Base-by-base conservation (phyloP, 1,284 basidiomycete genomes). In the Rhodotorula sp. region DNA sequence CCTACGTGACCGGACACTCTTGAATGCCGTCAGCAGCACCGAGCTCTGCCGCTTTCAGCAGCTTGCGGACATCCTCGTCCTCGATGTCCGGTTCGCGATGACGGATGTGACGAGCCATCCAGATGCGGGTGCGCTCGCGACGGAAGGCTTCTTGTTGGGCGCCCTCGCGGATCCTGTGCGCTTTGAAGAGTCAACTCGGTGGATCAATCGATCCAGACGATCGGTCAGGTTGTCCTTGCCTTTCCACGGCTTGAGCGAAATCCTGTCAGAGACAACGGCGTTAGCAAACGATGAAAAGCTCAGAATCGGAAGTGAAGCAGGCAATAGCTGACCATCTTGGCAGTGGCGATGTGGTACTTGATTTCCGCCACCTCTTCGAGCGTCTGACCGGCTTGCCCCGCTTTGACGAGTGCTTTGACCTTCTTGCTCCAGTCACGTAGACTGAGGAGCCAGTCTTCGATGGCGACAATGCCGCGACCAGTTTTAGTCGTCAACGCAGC, bases 31-130 rank as follows among this genome's bases (percentile, higher is more conserved):
- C 68, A 3, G 73, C 70, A 0, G 70, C 62, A 4, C 68, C 70
- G 10, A 74, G 57, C 61, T 74, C 73, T 0, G 70, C 63, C 0
- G 73, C 73, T 47, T 72, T 70, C 31, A 74, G 60, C 31, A 72
- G 21, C 2, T 58, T 55, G 10, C 55, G 48, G 28, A 74, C 60
- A 19, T 74, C 69, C 1, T 47, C 18, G 43, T 74, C 73, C 19
- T 69, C 60, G 47, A 71, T 66, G 5, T 57, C 68, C 10, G 70
- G 68, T n/a, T 74, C 70, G 4, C 70, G 56, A 1, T 55, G 3
- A 6, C 73, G 65, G n/a, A 74, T 72, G 47, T 72, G 72, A 1
- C 58, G 56, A 0, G 66, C 68, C 73, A 74, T 72, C 70, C 68
- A 72, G n/a, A 72, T 56, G 1, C 73, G 56, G 1, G 63, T 66